A percentile compares a stretch with the other conserved stretches of the same genome.
phyloP scores from a whole-genome alignment of 495 filamentous ascomycete species.

The Talaromyces nanjingensis region DNA sequence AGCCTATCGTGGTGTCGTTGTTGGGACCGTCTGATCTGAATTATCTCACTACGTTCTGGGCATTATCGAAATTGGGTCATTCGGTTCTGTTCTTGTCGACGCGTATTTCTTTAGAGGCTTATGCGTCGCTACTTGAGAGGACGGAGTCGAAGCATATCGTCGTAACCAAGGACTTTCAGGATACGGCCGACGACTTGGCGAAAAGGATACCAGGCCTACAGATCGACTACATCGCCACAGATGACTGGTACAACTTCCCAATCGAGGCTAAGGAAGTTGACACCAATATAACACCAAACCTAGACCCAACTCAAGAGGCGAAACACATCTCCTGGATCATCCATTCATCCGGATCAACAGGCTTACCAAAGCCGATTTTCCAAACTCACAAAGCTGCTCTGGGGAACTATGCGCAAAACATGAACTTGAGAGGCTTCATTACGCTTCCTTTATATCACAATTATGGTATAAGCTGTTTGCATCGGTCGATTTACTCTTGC shows the following conservation, averaged over 20 bases:
- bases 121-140: slow-evolving; percentile 28
- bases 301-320: slow-evolving; percentile 18
- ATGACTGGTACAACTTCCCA: slow-evolving; percentile 18
- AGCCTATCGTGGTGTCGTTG: slow-evolving; percentile 36
- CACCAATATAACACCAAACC: slow-evolving; percentile 12
- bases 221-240: slow-evolving; percentile 10
- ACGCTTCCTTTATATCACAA: slow-evolving; percentile 48
- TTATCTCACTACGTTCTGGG: slow-evolving; percentile 35
- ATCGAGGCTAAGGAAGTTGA: not conserved
- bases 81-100: slow-evolving; percentile 41
- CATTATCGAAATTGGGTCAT: slow-evolving; percentile 37
- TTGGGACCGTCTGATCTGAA: slow-evolving; percentile 37
- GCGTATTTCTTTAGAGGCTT: slow-evolving; percentile 35
- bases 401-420: slow-evolving; percentile 34
- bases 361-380: slow-evolving; percentile 32
- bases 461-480: slow-evolving; percentile 42
- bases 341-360: slow-evolving; percentile 38
- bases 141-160: slow-evolving; percentile 30
- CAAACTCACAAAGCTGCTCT: slow-evolving; percentile 34
- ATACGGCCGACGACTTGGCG: slow-evolving; percentile 20
- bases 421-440: slow-evolving; percentile 35
- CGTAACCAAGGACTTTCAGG: slow-evolving; percentile 17
- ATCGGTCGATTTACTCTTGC: slow-evolving; percentile 34
- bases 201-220: slow-evolving; percentile 12
- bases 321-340: slow-evolving; percentile 32